Conservation (phyloP, 2,329 filamentous ascomycete species). For the Cordyceps tenuipes region DNA sequence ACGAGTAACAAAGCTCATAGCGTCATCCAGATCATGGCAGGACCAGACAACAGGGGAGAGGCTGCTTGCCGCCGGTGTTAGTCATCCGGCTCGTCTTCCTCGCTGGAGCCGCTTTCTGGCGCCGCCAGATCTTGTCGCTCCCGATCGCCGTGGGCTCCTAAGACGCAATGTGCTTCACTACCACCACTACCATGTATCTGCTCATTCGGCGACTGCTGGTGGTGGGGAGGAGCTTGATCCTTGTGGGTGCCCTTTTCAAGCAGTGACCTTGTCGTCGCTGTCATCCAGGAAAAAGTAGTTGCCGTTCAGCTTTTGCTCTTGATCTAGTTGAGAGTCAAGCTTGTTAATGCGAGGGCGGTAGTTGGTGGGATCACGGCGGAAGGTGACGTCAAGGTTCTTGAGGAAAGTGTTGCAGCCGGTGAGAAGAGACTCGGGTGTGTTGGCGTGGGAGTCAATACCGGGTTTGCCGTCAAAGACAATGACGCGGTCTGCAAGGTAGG, state of each 20-base stretch:
- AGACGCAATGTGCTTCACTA: neutral
- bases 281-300: slow-evolving; percentile 99
- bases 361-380: slow-evolving; percentile 94
- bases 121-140: slow-evolving; percentile 24
- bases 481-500: slow-evolving; percentile 75
- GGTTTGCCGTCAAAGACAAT: slow-evolving; percentile 97
- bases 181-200: slow-evolving; percentile 3
- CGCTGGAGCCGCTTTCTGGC: slow-evolving; percentile 44
- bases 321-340: slow-evolving; percentile 86
- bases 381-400: slow-evolving; percentile 94
- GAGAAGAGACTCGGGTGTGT: slow-evolving; percentile 81
- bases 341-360: slow-evolving; percentile 99
- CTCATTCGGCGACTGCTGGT: slow-evolving; percentile 17
- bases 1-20: neutral
- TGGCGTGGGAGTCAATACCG: slow-evolving; percentile 79
- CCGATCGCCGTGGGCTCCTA: neutral
- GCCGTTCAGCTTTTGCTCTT: slow-evolving; percentile 88
- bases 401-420: slow-evolving; percentile 96
- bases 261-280: slow-evolving; percentile 38
- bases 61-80: slow-evolving; percentile 49
- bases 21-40: slow-evolving; percentile 29
- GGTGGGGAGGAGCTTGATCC: slow-evolving; percentile 24
- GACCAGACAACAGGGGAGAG: slow-evolving; percentile 61
- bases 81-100: slow-evolving; percentile 60
- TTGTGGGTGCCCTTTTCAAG: slow-evolving; percentile 47